phyloP scores from a whole-genome alignment of 2,329 filamentous ascomycete genomes.

The Diaporthe velutina region DNA sequence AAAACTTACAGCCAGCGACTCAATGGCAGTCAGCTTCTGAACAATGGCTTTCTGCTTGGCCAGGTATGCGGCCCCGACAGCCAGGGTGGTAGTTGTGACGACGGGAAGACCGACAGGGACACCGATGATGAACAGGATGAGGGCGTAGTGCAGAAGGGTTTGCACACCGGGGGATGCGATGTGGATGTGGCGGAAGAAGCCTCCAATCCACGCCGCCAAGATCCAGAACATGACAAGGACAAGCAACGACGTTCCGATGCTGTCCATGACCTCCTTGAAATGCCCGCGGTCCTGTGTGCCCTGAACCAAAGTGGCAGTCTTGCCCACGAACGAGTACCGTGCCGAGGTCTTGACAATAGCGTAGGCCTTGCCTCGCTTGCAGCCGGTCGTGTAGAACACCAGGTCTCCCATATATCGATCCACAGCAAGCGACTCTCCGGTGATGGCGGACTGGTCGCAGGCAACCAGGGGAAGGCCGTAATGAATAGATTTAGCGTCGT shows the following conservation, averaged over 20 bases:
- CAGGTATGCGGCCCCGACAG: constrained; percentile 82
- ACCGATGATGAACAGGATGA: constrained; percentile 82
- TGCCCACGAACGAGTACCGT: constrained; percentile 81
- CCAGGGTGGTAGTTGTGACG: constrained; percentile 82
- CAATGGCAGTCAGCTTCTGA: constrained; percentile 60
- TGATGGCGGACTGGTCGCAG: constrained; percentile 67
- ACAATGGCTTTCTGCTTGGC: constrained; percentile 84
- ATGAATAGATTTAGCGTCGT: constrained; percentile 35
- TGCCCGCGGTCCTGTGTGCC: constrained; percentile 82
- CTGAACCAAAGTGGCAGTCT: constrained; percentile 80
- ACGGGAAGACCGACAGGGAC: constrained; percentile 85
- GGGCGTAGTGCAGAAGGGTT: constrained; percentile 76
- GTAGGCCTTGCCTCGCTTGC: constrained; percentile 84
- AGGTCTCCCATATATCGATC: constrained; percentile 84
- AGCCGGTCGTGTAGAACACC: constrained; percentile 84
- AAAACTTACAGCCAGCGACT: constrained; percentile 65
- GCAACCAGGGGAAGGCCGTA: constrained; percentile 37
- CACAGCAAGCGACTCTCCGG: constrained; percentile 83
- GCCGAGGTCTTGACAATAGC: constrained; percentile 76
- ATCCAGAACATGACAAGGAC: constrained; percentile 85
- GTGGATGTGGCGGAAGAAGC: constrained; percentile 79
- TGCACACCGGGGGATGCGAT: constrained; percentile 73
- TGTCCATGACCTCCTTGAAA: constrained; percentile 87
- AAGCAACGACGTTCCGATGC: constrained; percentile 79
- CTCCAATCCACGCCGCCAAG: constrained; percentile 80